These are phyloP conservation scores for Podila horticola DNA, from an alignment of 192 early-diverging fungal species.

Conservation along the genomic window DNA sequence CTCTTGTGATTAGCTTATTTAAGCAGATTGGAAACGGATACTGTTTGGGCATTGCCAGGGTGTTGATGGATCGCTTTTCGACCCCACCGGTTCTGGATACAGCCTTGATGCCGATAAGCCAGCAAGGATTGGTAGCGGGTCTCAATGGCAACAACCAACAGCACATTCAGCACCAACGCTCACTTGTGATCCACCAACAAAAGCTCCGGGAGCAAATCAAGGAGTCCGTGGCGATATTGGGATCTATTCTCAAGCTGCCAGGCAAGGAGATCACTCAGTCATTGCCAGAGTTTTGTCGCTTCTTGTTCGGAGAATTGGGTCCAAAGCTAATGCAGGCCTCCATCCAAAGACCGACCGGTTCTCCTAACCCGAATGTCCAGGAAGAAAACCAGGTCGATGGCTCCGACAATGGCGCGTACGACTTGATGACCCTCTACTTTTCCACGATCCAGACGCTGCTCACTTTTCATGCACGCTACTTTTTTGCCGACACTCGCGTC, in stretches of 20 bases:
- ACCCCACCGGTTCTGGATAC: conserved; percentile 18
- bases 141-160: not conserved
- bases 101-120: not conserved
- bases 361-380: not conserved
- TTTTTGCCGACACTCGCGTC: conserved; percentile 16
- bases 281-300: conserved; percentile 18
- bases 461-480: conserved; percentile 18
- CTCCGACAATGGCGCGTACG: conserved; percentile 27
- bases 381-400: not conserved
- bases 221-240: conserved; percentile 24
- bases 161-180: conserved; percentile 17
- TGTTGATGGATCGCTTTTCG: conserved; percentile 30
- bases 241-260: conserved; percentile 22
- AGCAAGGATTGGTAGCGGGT: not conserved
- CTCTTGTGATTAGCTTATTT: conserved; percentile 20
- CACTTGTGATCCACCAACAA: conserved; percentile 14
- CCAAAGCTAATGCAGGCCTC: conserved; percentile 17
- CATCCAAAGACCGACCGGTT: not conserved
- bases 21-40: conserved; percentile 19
- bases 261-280: conserved; percentile 25
- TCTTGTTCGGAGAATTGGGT: conserved; percentile 32
- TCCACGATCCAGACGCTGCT: conserved; percentile 26
- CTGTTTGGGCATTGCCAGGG: conserved; percentile 35
- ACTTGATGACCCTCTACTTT: conserved; percentile 30
- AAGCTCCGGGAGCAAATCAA: conserved; percentile 18